These are phyloP conservation scores for Pulveroboletus sp. DNA, from an alignment of 768 basidiomycete species.

Conservation along the genomic window DNA sequence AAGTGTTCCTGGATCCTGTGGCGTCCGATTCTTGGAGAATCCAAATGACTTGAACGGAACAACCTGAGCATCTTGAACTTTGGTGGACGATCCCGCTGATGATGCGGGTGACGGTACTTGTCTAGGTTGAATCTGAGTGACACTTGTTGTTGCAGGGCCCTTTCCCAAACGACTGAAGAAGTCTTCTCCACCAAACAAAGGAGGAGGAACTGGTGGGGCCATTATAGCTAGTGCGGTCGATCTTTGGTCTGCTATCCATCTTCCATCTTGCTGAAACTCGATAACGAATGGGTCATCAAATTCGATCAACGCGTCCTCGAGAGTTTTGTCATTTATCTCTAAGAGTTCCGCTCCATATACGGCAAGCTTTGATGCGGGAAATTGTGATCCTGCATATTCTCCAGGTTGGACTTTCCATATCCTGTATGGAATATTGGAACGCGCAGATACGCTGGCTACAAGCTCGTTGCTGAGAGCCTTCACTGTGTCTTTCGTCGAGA, in stretches of 20 bases:
- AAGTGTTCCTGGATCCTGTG: slow-evolving; percentile 66
- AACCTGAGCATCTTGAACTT: slow-evolving; percentile 23
- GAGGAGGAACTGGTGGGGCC: slow-evolving; percentile 33
- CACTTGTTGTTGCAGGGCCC: slow-evolving; percentile 16
- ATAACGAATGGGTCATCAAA: slow-evolving; percentile 69
- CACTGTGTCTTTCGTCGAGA: slow-evolving; percentile 52
- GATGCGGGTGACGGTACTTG: slow-evolving; percentile 20
- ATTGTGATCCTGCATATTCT: slow-evolving; percentile 30
- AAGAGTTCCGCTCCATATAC: slow-evolving; percentile 37
- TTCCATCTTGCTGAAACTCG: slow-evolving; percentile 59
- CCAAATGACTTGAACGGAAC: slow-evolving; percentile 31
- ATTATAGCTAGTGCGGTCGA: slow-evolving; percentile 2
- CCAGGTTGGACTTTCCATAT: slow-evolving; percentile 56
- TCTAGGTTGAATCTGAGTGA: slow-evolving; percentile 23
- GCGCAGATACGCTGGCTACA: slow-evolving; percentile 33
- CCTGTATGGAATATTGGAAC: slow-evolving; percentile 41
- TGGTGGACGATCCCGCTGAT: slow-evolving; percentile 20
- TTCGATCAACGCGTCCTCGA: slow-evolving; percentile 56
- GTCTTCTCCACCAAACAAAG: slow-evolving; percentile 51
- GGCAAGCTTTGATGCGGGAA: slow-evolving; percentile 26
- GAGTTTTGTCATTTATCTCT: slow-evolving; percentile 39
- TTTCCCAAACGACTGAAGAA: slow-evolving; percentile 50
- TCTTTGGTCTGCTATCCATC: slow-evolving; percentile 51
- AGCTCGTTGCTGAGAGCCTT: slow-evolving; percentile 39
- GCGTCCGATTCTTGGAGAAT: slow-evolving; percentile 35